These are phyloP conservation scores for Hypoxylon sp. DNA, from an alignment of 2,329 filamentous ascomycete genomes.

Conservation along the genomic window DNA sequence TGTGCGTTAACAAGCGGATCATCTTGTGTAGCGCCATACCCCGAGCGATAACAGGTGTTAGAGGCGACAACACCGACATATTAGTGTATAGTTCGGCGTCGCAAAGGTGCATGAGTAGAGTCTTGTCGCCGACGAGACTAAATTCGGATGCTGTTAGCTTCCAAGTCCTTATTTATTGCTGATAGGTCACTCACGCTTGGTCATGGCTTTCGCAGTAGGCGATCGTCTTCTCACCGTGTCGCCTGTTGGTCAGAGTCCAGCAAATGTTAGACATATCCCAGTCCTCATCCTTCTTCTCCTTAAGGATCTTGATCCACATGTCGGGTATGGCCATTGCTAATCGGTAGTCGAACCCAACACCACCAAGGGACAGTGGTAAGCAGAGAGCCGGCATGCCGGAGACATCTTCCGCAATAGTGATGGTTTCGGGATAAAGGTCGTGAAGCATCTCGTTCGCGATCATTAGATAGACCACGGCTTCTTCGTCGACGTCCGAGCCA, in stretches of 20 bases:
- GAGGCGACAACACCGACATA: constrained; percentile 88
- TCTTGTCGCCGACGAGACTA: constrained; percentile 95
- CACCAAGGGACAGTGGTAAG: constrained; percentile 85
- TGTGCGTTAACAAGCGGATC: constrained; percentile 94
- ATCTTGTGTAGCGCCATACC: constrained; percentile 97
- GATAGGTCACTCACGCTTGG: constrained; percentile 80
- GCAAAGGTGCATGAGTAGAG: constrained; percentile 97
- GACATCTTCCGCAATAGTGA: constrained; percentile 96
- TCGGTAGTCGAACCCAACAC: constrained; percentile 96
- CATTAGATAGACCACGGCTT: constrained; percentile 95
- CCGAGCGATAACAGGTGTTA: constrained; percentile 90
- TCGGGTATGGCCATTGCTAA: constrained; percentile 98
- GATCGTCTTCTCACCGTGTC: constrained; percentile 97
- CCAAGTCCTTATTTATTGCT: neutral
- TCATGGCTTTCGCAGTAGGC: constrained; percentile 98
- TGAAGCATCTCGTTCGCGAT: constrained; percentile 97
- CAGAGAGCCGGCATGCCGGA: constrained; percentile 99
- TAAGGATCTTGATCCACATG: constrained; percentile 99
- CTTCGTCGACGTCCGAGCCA: constrained; percentile 88
- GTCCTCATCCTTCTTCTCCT: constrained; percentile 90
- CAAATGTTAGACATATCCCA: constrained; percentile 92
- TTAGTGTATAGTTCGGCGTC: constrained; percentile 98
- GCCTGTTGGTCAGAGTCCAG: constrained; percentile 90
- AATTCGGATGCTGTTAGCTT: constrained; percentile 44
- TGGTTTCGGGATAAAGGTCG: constrained; percentile 85